Base-by-base conservation (phyloP, 371 early-diverging fungal species). In the Rhizopus sp. region DNA sequence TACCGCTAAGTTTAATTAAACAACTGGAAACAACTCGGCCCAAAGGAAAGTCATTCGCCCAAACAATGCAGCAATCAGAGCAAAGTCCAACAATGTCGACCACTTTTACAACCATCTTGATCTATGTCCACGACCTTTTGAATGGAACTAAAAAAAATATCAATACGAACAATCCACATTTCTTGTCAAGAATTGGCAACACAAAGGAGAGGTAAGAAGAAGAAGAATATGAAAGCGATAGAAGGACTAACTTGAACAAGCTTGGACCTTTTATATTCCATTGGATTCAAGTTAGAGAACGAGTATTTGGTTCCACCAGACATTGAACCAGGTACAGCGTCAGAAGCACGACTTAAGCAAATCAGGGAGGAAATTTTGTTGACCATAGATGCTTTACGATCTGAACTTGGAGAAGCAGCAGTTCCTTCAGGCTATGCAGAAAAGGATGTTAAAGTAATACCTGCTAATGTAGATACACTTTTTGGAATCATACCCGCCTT, bases 291-390 rank as follows among this genome's bases (percentile, higher is more conserved):
- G 2, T 34, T 77, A 3, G 42, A 65, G 7, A 69, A 75, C 1
- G 54, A 57, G 7, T 64, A 53, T n/a, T 72, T 77, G 15, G 50
- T 68, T 16, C 54, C 80, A 13, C 80, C 80, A 12, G 70, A 69
- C 7, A 42, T 50, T 2, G 68, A 64, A 29, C 4, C 44, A 31
- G 56, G 52, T 2, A n/a, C 51, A 35, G 33, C 35, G 7, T 33
- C 58, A 6, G 34, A 46, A 7, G 29, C 53, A 5, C 62, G 66
- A 12, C 37, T 73, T 10, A 32, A 53, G 7, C 51, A 35, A 10
- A 66, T 73, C 2, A 55, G 62, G 15, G 57, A 66, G 3, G 72
- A 77, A 51, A 54, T 77, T 4, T 29, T 70, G 15, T 16, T 66
- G 6, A 41, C 56, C 1, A 42, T 68, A 8, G 60, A 70, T 39